Evolutionary conservation across 1,284 basidiomycete genomes (phyloP).

Genomic region (Salmacisia buchloeana): DNA sequence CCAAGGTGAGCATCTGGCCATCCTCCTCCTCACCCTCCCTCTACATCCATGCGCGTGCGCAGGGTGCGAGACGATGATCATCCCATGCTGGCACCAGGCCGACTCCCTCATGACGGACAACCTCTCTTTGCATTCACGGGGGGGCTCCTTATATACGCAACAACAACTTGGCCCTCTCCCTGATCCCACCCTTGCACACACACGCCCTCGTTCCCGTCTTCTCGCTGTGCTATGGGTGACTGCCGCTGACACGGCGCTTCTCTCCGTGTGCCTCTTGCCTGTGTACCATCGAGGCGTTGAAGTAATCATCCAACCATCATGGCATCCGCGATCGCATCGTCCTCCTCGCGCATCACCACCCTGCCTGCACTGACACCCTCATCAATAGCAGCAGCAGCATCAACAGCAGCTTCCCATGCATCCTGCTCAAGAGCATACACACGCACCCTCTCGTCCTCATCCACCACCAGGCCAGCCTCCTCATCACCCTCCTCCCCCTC

Average conservation of each 20-base stretch:
- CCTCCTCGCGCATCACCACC: not conserved
- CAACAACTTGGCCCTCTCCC: constrained; percentile 8
- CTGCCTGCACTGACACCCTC: no score
- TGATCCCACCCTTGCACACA: not conserved
- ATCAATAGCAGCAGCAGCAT: not conserved
- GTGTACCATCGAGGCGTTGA: no score
- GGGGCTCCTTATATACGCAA: constrained; percentile 13
- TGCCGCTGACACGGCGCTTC: not conserved
- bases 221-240: not conserved
- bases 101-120: constrained; percentile 9
- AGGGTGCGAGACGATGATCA: not conserved
- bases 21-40: not conserved
- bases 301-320: no score
- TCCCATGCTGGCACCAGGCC: constrained; percentile 18
- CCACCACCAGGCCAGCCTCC: not conserved
- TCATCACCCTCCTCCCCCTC: not conserved
- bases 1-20: constrained; percentile 1
- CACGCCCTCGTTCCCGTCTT: not conserved
- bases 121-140: constrained; percentile 1
- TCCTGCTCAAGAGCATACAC: not conserved
- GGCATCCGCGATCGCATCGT: no score
- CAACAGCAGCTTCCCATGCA: not conserved
- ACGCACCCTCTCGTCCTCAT: not conserved
- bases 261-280: no score
- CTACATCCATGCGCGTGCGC: not conserved